phyloP scores from a whole-genome alignment of 2,329 filamentous ascomycete species.

The Gaeumannomyces sp. region DNA sequence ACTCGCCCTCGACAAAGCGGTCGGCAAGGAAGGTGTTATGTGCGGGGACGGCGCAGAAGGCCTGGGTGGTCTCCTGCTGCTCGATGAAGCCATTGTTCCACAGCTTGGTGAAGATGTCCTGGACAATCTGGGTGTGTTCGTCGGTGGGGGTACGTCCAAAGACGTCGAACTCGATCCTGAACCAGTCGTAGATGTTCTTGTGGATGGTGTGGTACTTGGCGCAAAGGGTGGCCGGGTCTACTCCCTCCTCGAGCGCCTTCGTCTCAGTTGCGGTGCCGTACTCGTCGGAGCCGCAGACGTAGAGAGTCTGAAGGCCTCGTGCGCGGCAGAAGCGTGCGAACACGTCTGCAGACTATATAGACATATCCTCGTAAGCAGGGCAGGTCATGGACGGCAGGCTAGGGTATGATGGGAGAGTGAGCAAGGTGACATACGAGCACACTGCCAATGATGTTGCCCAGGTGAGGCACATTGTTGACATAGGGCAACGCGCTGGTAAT shows the following conservation, averaged over 20 bases:
- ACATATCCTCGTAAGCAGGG: background rate
- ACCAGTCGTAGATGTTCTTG: constrained; percentile 90
- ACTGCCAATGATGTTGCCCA: constrained; percentile 82
- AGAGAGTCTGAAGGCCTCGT: constrained; percentile 73
- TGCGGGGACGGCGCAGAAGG: constrained; percentile 62
- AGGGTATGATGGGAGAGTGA: background rate
- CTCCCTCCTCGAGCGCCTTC: constrained; percentile 81
- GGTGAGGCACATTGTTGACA: constrained; percentile 66
- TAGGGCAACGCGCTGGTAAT: constrained; percentile 64
- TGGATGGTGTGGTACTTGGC: constrained; percentile 89
- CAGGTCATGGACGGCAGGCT: background rate
- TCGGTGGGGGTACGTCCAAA: constrained; percentile 88
- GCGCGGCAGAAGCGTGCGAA: constrained; percentile 77
- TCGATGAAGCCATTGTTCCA: constrained; percentile 82
- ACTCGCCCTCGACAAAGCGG: constrained; percentile 75
- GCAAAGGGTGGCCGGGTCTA: constrained; percentile 73
- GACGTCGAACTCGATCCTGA: constrained; percentile 88
- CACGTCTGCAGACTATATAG: constrained; percentile 64
- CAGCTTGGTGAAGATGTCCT: constrained; percentile 84
- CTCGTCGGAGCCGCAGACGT: constrained; percentile 61
- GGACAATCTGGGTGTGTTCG: constrained; percentile 87
- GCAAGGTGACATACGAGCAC: constrained; percentile 46
- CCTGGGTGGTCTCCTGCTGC: constrained; percentile 81
- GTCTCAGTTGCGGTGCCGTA: constrained; percentile 96
- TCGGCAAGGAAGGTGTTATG: constrained; percentile 72